phyloP scores from a whole-genome alignment of 805 yeast species.

The Saccharomycopsis guyanensis region DNA sequence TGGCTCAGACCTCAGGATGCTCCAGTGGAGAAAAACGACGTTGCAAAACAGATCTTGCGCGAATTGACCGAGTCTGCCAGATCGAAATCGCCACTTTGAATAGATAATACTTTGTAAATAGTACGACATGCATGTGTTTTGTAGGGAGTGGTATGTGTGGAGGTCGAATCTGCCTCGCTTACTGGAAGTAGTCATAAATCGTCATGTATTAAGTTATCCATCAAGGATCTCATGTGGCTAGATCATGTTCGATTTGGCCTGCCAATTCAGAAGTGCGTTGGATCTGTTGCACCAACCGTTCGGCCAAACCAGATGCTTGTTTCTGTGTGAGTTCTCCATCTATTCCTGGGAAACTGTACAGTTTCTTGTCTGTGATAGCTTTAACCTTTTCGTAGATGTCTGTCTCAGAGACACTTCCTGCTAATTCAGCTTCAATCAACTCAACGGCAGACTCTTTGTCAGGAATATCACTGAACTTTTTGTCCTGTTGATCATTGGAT shows the following conservation, averaged over 20 bases:
- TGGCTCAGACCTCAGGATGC: conserved; percentile 78
- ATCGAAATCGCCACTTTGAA: neutral
- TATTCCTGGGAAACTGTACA: conserved; percentile 3
- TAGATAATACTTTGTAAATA: neutral
- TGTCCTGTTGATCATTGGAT: neutral
- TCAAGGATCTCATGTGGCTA: too few species aligned
- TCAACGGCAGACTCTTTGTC: neutral
- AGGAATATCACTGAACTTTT: neutral
- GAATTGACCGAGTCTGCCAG: neutral
- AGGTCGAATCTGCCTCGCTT: too few species aligned
- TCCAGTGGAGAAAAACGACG: conserved; percentile 34
- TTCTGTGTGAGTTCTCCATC: neutral
- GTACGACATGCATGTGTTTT: neutral
- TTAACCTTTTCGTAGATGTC: neutral
- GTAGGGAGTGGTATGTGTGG: too few species aligned
- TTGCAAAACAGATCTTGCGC: conserved; percentile 5
- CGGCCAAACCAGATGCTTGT: neutral
- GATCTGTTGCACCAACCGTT: neutral
- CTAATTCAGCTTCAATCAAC: neutral
- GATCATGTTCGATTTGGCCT: neutral
- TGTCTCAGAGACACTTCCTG: neutral
- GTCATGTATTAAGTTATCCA: too few species aligned
- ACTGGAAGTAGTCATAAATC: too few species aligned
- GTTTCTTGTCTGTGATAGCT: neutral
- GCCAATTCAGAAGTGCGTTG: neutral